These are phyloP conservation scores for Debaryomyces tyrocola DNA, from an alignment of 805 yeast species.

Conservation along the genomic window DNA sequence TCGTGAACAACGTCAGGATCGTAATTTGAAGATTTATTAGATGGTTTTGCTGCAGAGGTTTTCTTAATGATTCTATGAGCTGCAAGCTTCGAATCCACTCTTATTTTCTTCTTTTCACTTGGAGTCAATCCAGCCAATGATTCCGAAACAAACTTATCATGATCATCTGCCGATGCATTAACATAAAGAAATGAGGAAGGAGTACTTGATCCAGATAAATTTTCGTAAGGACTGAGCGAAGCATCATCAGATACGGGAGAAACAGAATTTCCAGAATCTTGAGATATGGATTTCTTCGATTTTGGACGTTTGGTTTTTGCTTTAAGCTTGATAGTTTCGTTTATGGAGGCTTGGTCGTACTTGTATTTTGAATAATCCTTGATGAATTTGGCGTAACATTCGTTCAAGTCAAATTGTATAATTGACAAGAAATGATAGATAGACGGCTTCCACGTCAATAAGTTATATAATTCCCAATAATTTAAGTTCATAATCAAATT, in stretches of 20 bases:
- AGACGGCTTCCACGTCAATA: slow-evolving; percentile 42
- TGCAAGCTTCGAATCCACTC: slow-evolving; percentile 23
- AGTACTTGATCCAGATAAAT: slow-evolving; percentile 8
- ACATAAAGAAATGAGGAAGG: slow-evolving; percentile 12
- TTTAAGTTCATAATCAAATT: slow-evolving; percentile 35
- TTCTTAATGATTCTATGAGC: slow-evolving; percentile 32
- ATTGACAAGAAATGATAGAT: slow-evolving; percentile 39
- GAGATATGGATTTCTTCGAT: slow-evolving; percentile 1
- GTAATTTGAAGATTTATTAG: slow-evolving; percentile 40
- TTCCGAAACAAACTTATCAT: slow-evolving; percentile 21
- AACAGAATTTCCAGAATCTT: slow-evolving; percentile 1
- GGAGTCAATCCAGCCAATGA: slow-evolving; percentile 13
- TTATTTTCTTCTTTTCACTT: slow-evolving; percentile 17
- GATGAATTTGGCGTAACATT: slow-evolving; percentile 37
- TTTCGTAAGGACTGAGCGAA: slow-evolving; percentile 6
- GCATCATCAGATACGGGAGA: slow-evolving; percentile 7
- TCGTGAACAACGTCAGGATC: slow-evolving; percentile 49
- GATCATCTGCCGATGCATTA: slow-evolving; percentile 16
- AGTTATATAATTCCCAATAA: slow-evolving; percentile 46
- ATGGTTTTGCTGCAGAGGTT: slow-evolving; percentile 18
- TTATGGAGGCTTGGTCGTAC: not conserved
- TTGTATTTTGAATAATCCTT: slow-evolving; percentile 29
- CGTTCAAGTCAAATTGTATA: slow-evolving; percentile 40
- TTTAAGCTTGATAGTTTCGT: not conserved
- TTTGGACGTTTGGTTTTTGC: not conserved